A percentile compares a stretch with the other conserved stretches of the same genome.
Conservation (phyloP, 1,284 basidiomycete species). For the Flammula alnicola region DNA sequence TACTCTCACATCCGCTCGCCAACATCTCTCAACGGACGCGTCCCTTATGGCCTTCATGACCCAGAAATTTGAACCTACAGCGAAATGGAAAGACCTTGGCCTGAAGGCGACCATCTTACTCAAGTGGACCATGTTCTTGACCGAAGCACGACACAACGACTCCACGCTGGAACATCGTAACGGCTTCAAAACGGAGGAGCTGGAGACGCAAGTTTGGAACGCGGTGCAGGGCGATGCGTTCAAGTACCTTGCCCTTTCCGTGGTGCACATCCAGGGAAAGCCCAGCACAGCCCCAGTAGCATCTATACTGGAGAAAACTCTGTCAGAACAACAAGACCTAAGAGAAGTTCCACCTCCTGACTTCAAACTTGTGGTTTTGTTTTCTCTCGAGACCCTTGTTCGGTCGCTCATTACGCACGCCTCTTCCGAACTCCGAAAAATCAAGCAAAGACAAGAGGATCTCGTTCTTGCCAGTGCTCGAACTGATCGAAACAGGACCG, state of each 20-base stretch:
- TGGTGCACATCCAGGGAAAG: constrained; percentile 57
- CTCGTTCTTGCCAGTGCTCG: constrained; percentile 67
- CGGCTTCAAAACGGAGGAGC: constrained; percentile 77
- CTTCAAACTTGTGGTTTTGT: constrained; percentile 68
- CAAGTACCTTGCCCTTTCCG: constrained; percentile 65
- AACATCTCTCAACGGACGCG: constrained; percentile 49
- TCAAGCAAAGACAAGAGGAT: constrained; percentile 93
- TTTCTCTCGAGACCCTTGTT: constrained; percentile 74
- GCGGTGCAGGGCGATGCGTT: constrained; percentile 87
- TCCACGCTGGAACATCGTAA: constrained; percentile 63
- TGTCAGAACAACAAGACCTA: constrained; percentile 54
- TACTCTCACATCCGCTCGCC: constrained; percentile 46
- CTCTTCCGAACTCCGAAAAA: constrained; percentile 86
- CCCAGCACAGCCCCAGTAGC: constrained; percentile 45
- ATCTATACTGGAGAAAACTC: constrained; percentile 46
- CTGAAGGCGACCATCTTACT: constrained; percentile 79
- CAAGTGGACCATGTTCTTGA: constrained; percentile 88
- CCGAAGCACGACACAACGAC: constrained; percentile 74
- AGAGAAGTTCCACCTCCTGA: constrained; percentile 66
- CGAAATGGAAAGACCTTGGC: constrained; percentile 74
- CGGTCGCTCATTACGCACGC: constrained; percentile 78
- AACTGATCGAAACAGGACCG: constrained; percentile 56
- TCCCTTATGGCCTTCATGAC: constrained; percentile 59
- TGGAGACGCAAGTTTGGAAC: constrained; percentile 82
- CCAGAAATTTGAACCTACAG: constrained; percentile 53